These are phyloP conservation scores for Irpex sp. DNA, from an alignment of 1,284 basidiomycete species.

Conservation along the genomic window DNA sequence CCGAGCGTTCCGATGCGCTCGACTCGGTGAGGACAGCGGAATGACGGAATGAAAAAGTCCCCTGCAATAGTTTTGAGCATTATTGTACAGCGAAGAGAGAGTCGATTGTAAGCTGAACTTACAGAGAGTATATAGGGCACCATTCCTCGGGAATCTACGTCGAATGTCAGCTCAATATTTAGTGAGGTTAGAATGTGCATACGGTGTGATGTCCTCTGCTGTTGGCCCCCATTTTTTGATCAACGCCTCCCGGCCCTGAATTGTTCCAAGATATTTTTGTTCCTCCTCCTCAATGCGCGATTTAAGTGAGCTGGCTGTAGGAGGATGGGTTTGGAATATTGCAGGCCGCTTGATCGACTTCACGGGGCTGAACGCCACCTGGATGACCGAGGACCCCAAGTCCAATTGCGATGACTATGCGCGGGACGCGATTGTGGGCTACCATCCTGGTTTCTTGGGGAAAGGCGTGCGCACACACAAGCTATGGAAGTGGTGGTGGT, in stretches of 20 bases:
- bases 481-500: not conserved
- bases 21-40: conserved; percentile 37
- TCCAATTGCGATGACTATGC: conserved; percentile 1
- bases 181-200: not conserved
- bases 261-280: conserved; percentile 10
- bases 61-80: conserved; percentile 21
- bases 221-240: conserved; percentile 21
- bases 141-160: conserved; percentile 12
- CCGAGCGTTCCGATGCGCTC: conserved; percentile 41
- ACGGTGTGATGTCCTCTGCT: conserved; percentile 16
- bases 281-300: conserved; percentile 14
- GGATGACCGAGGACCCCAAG: conserved; percentile 8
- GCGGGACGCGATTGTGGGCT: conserved; percentile 15
- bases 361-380: conserved; percentile 6
- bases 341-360: not conserved
- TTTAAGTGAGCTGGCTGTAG: not conserved
- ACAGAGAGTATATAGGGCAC: conserved; percentile 20
- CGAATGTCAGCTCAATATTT: not conserved
- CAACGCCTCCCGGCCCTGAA: conserved; percentile 15
- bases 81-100: too few species aligned
- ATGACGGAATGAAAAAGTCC: conserved; percentile 45
- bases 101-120: not conserved
- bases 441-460: conserved; percentile 2
- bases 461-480: too few species aligned
- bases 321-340: not conserved